Conservation (phyloP, 2,329 filamentous ascomycete genomes). For the Pseudogymnoascus verrucosus region DNA sequence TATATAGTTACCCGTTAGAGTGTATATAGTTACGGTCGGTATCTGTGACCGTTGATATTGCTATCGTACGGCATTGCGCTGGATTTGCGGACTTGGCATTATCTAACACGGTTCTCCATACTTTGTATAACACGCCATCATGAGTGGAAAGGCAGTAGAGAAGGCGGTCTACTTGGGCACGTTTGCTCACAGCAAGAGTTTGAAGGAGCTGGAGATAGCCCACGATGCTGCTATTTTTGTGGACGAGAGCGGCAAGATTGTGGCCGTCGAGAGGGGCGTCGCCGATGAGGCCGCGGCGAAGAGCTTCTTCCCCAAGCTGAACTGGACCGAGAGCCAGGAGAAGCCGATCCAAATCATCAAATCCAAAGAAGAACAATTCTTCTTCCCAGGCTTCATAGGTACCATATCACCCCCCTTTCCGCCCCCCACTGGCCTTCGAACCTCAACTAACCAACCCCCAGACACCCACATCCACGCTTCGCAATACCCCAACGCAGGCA, state of each 20-base stretch:
- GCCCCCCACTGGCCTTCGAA: neutral
- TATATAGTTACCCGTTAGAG: conserved; percentile 5
- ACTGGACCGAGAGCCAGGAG: conserved; percentile 19
- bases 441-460: conserved; percentile 32
- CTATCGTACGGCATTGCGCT: neutral
- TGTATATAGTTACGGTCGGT: neutral
- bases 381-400: conserved; percentile 80
- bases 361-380: conserved; percentile 52
- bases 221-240: conserved; percentile 41
- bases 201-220: conserved; percentile 40
- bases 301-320: conserved; percentile 25
- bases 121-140: conserved; percentile 7
- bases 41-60: conserved; percentile 5
- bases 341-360: neutral
- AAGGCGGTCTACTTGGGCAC: conserved; percentile 47
- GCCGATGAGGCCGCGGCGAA: conserved; percentile 28
- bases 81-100: neutral
- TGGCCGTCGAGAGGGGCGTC: conserved; percentile 20
- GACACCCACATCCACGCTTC: conserved; percentile 94
- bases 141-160: conserved; percentile 14
- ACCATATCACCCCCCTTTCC: conserved; percentile 21
- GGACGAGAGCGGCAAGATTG: conserved; percentile 43
- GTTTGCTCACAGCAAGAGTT: conserved; percentile 49
- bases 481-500: conserved; percentile 88
- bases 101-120: neutral